Evolutionary conservation across 495 filamentous ascomycete genomes (phyloP).

Genomic region (Podospora anserina): DNA sequence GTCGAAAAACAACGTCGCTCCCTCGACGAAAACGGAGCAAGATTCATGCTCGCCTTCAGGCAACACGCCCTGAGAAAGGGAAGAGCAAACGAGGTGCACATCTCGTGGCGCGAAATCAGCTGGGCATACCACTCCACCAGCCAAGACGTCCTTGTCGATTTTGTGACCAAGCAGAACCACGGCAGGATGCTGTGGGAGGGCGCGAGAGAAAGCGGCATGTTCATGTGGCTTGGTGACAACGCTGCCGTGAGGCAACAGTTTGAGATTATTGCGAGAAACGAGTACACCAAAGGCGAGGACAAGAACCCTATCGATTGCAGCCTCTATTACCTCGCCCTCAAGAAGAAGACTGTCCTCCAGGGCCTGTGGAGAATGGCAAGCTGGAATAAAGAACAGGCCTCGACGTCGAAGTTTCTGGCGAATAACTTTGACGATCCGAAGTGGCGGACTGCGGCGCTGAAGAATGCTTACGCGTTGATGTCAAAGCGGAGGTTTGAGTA

Average conservation of each 20-base stretch:
- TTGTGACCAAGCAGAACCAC: constrained; percentile 78
- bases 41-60: constrained; percentile 85
- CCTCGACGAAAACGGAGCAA: constrained; percentile 89
- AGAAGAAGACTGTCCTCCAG: constrained; percentile 86
- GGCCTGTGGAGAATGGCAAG: constrained; percentile 94
- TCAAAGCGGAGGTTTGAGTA: constrained; percentile 92
- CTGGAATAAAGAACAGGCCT: constrained; percentile 81
- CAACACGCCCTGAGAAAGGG: constrained; percentile 73
- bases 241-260: constrained; percentile 75
- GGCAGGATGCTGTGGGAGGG: constrained; percentile 77
- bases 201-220: constrained; percentile 82
- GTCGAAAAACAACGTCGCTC: constrained; percentile 87
- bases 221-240: constrained; percentile 87
- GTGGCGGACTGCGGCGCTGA: constrained; percentile 87
- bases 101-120: constrained; percentile 90
- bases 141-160: constrained; percentile 88
- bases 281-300: constrained; percentile 83
- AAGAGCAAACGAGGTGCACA: constrained; percentile 59
- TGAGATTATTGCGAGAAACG: constrained; percentile 83
- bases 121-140: constrained; percentile 92
- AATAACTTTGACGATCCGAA: constrained; percentile 84
- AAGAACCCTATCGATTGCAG: constrained; percentile 94
- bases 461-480: constrained; percentile 96
- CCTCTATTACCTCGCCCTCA: constrained; percentile 84
- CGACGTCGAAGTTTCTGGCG: constrained; percentile 70